Percentiles rank a stretch among this genome's conserved stretches.
Conservation (phyloP, 257 asterid genomes). For the Nicotiana tabacum region DNA sequence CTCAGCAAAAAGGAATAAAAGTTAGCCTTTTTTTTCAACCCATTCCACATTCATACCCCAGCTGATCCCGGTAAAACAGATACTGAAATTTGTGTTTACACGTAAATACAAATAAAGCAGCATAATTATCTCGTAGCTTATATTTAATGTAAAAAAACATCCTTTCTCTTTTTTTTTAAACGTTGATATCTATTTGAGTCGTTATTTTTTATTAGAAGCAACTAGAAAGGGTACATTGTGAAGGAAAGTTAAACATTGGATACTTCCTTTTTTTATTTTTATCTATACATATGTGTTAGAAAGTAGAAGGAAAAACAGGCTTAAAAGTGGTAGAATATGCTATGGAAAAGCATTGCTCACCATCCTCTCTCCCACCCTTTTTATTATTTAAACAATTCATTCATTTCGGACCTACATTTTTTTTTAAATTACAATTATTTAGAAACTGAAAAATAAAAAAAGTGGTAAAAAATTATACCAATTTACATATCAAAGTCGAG, state of each 20-base stretch:
- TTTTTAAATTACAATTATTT: too few relatives aligned
- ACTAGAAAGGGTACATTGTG: not conserved
- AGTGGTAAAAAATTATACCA: not conserved
- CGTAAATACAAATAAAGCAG: not conserved
- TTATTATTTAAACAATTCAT: not conserved
- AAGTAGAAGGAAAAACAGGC: not conserved
- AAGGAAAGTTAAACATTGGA: not conserved
- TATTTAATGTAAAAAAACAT: not conserved
- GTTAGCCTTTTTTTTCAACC: not conserved
- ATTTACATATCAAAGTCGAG: not conserved
- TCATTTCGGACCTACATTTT: not conserved
- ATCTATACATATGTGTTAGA: not conserved
- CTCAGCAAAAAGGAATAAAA: too few relatives aligned
- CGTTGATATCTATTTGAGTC: not conserved
- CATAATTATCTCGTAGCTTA: not conserved
- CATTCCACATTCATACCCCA: not conserved
- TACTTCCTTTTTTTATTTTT: not conserved
- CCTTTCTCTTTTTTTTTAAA: not conserved
- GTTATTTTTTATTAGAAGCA: not conserved
- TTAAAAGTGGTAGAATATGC: not conserved
- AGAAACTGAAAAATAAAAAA: not conserved
- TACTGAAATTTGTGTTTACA: not conserved
- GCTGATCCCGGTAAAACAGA: not conserved
- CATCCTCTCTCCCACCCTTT: not conserved
- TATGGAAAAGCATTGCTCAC: not conserved